A percentile compares a stretch with the other conserved stretches of the same genome.
phyloP scores from a whole-genome alignment of 2,329 filamentous ascomycete species.

The Fusarium drepaniforme region DNA sequence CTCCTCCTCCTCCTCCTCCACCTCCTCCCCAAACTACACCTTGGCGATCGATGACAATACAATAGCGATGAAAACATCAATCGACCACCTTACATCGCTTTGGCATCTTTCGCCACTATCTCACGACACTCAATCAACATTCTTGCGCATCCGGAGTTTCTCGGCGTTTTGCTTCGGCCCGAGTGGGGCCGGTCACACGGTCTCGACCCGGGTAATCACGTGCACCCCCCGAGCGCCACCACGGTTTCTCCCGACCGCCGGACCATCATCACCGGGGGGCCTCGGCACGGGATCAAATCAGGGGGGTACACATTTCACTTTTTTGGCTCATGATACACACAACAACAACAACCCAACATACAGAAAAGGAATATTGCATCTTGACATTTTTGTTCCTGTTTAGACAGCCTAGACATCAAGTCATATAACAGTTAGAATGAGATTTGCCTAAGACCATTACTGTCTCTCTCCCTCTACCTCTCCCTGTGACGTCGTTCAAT shows the following conservation, averaged over 20 bases:
- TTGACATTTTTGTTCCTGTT: constrained; percentile 8
- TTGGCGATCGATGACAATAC: constrained; percentile 1
- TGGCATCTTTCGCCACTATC: neutral
- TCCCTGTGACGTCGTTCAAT: neutral
- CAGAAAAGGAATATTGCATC: neutral
- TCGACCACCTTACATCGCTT: neutral
- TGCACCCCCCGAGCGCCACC: constrained; percentile 20
- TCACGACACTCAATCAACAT: constrained; percentile 6
- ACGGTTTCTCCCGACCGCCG: constrained; percentile 27
- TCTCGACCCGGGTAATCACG: constrained; percentile 34
- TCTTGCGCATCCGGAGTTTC: constrained; percentile 27
- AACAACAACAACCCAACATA: neutral
- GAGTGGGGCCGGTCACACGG: constrained; percentile 28
- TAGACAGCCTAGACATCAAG: constrained; percentile 33
- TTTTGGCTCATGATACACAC: constrained; percentile 1
- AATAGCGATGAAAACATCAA: neutral
- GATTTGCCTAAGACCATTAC: constrained; percentile 7
- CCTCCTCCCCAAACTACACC: neutral
- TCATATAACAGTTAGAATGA: constrained; percentile 24
- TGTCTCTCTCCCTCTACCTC: neutral
- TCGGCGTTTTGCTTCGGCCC: constrained; percentile 31
- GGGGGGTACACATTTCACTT: constrained; percentile 1
- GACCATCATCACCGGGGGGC: neutral
- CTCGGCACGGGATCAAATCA: neutral
- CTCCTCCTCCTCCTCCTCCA: neutral